Evolutionary conservation across 768 basidiomycete genomes (phyloP).

Genomic region (Dentipellis fragilis): DNA sequence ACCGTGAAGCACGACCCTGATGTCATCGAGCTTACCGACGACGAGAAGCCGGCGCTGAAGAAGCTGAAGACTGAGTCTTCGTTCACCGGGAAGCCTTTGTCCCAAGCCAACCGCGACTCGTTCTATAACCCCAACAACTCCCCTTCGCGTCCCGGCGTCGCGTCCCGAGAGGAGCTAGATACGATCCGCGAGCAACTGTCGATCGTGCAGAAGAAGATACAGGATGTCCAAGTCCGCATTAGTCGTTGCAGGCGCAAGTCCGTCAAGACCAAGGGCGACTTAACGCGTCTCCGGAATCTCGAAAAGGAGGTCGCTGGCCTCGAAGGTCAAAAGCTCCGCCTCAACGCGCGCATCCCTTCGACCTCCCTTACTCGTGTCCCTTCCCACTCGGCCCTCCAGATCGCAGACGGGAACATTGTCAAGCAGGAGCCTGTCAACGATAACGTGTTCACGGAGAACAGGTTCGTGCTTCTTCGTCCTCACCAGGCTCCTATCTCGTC

Average conservation of each 20-base stretch:
- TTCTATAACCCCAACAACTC: neutral
- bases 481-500: no score
- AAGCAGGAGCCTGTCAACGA: constrained; percentile 6
- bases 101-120: neutral
- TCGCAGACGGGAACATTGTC: neutral
- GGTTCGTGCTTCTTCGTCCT: no score
- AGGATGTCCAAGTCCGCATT: neutral
- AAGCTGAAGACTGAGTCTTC: neutral
- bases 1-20: neutral
- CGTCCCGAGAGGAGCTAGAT: neutral
- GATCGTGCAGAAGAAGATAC: constrained; percentile 5
- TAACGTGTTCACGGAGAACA: no score
- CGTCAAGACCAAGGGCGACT: constrained; percentile 16
- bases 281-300: constrained; percentile 9
- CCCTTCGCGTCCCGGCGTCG: neutral
- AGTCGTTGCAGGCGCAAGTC: constrained; percentile 3
- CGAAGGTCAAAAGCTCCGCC: neutral
- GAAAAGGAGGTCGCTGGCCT: neutral
- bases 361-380: neutral
- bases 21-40: neutral
- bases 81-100: neutral
- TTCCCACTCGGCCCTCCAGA: neutral
- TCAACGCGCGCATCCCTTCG: neutral
- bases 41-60: neutral
- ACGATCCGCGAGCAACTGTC: constrained; percentile 7